These are phyloP conservation scores for Coelastrella sp. DNA, from an alignment of 139 green algal genomes.

Conservation along the genomic window DNA sequence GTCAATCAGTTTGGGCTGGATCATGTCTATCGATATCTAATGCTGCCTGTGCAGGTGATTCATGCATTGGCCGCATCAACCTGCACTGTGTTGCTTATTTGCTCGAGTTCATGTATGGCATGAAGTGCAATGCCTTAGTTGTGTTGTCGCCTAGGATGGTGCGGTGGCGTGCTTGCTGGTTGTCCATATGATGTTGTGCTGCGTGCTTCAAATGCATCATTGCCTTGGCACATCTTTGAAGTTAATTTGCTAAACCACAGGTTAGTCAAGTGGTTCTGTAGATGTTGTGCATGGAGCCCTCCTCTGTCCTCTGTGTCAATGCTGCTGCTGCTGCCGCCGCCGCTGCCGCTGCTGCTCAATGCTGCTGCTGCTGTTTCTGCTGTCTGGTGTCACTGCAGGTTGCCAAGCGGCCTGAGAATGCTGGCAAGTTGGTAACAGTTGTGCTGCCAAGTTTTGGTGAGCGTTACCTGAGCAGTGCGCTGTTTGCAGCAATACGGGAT, in stretches of 20 bases:
- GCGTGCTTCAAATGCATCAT: too few relatives aligned
- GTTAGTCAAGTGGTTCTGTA: neutral
- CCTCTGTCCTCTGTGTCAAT: too few relatives aligned
- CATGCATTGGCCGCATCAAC: neutral
- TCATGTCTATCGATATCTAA: neutral
- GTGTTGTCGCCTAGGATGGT: too few relatives aligned
- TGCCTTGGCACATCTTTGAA: too few relatives aligned
- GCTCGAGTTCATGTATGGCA: neutral
- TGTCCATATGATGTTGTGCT: too few relatives aligned
- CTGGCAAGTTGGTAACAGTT: constrained; percentile 81
- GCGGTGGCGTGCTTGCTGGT: too few relatives aligned
- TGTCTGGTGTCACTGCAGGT: constrained; percentile 60
- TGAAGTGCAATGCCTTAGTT: neutral
- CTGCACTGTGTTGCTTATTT: neutral
- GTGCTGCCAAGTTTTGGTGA: constrained; percentile 96
- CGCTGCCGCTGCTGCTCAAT: too few relatives aligned
- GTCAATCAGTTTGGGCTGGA: neutral
- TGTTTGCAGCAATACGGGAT: constrained; percentile 19
- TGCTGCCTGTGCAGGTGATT: neutral
- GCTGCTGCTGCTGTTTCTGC: too few relatives aligned
- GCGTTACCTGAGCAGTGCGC: constrained; percentile 68
- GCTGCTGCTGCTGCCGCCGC: too few relatives aligned
- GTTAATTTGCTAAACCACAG: too few relatives aligned
- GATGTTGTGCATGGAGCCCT: too few relatives aligned
- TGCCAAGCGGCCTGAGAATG: constrained; percentile 88